phyloP scores from a whole-genome alignment of 805 yeast species.

The Barnettozyma salicaria region DNA sequence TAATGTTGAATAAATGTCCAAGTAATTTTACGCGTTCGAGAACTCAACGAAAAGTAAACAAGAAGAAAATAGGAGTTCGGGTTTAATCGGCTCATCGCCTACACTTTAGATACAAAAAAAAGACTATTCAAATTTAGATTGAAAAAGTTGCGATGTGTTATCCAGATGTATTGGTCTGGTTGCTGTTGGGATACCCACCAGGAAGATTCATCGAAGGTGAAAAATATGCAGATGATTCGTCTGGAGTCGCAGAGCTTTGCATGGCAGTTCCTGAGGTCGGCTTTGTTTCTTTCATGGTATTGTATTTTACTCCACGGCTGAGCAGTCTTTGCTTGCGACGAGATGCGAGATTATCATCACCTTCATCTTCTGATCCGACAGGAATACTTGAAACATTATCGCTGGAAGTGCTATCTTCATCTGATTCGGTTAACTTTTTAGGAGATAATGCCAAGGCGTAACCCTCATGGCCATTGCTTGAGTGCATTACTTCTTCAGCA shows the following conservation, averaged over 20 bases:
- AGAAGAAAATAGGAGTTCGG: constrained; percentile 1
- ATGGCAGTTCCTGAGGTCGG: neutral
- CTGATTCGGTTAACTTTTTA: constrained; percentile 7
- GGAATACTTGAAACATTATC: constrained; percentile 22
- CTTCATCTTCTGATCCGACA: constrained; percentile 23
- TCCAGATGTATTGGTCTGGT: neutral
- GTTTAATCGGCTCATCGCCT: constrained; percentile 4
- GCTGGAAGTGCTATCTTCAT: constrained; percentile 13
- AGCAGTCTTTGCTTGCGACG: constrained; percentile 25
- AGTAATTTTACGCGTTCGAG: neutral
- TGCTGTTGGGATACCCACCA: neutral
- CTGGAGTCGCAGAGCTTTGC: too few species aligned
- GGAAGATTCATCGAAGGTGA: neutral
- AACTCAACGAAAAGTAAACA: neutral
- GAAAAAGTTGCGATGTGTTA: neutral
- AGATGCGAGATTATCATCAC: constrained; percentile 13
- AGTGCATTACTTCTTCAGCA: constrained; percentile 5
- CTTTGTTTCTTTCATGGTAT: neutral
- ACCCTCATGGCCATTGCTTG: constrained; percentile 12
- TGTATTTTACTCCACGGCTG: constrained; percentile 14
- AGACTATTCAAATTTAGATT: neutral
- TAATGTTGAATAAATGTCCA: too few species aligned
- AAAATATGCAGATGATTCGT: neutral
- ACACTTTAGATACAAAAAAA: neutral
- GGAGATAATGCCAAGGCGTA: constrained; percentile 7